Evolutionary conservation across 805 yeast species (phyloP), one percentile per base, ranked within the genome.

Genomic region (Scheffersomyces ergatensis): DNA sequence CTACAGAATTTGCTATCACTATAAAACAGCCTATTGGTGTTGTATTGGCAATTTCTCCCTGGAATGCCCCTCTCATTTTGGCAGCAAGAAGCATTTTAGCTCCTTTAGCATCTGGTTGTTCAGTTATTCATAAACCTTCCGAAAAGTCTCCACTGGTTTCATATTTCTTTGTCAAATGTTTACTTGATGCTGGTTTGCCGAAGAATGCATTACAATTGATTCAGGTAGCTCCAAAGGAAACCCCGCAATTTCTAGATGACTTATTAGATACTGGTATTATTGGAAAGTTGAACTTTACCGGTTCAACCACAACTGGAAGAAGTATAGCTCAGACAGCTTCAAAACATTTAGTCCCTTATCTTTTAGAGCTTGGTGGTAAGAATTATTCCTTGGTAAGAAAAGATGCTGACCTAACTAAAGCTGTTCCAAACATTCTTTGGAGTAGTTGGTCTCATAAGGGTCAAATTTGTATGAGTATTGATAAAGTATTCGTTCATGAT

Each of bases 51-150:
- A 65, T 74, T 2, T 59, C 76, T 2, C 70, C 79, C 0, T 74
- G 78, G 78, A 74, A 74, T 52, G 77, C 76, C 1, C 77, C 79
- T 1, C 65, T 65, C 0, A 57, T 71, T 13, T 53, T 74, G 25
- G 53, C 65, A 12, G 58, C 62, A 13, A 56, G 78, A 40, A 55
- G 74, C 2, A 58, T 74, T 3, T 45, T 60, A 14, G 71, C 72
- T 5, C 78, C 78, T 2, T 54, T 74, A 40, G 70, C 71, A 31
- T 78, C 78, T 11, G 78, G 78, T 1, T 72, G 77, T 44, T 71
- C 77, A 0, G 77, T 74, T 11, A 51, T 73, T 15, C 43, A 63
- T 27, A 72, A 72, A 42, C 55, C 75, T 1, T 55, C 70, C 13
- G 76, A 73, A 34, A 56, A 63, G 39, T 56, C 75, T 3, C 65